Evolutionary conservation across 1,284 basidiomycete species (phyloP).

Genomic region (Malassezia japonica): DNA sequence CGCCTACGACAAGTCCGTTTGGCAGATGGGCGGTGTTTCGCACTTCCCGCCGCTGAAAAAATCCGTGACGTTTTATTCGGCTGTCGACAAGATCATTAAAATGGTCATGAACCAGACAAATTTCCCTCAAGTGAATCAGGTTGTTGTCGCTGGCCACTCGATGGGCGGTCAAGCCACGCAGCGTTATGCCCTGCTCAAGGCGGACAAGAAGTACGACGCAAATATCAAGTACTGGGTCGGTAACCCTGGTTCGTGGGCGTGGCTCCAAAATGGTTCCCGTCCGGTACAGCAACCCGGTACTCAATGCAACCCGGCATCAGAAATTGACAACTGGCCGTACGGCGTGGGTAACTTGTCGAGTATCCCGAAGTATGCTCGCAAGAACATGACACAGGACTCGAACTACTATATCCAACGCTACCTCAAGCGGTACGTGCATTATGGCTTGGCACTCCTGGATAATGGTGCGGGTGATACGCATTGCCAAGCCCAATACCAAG

Average conservation of each 20-base stretch:
- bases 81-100: conserved; percentile 33
- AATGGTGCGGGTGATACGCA: conserved; percentile 38
- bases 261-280: conserved; percentile 23
- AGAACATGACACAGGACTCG: neutral
- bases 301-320: conserved; percentile 3
- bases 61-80: conserved; percentile 26
- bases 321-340: conserved; percentile 30
- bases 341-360: conserved; percentile 24
- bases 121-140: conserved; percentile 35
- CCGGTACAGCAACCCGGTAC: conserved; percentile 10
- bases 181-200: conserved; percentile 35
- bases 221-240: conserved; percentile 40
- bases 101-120: conserved; percentile 26
- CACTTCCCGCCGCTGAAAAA: conserved; percentile 18
- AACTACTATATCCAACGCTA: conserved; percentile 21
- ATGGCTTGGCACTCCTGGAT: conserved; percentile 34
- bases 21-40: conserved; percentile 34
- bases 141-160: conserved; percentile 42
- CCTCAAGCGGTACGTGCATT: conserved; percentile 26
- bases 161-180: conserved; percentile 38
- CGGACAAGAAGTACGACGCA: conserved; percentile 32
- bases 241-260: conserved; percentile 41
- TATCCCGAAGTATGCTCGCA: conserved; percentile 6
- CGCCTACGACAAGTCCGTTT: conserved; percentile 19
- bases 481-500: conserved; percentile 35